phyloP scores from a whole-genome alignment of 345 rosid genomes.

The Populus davidiana region DNA sequence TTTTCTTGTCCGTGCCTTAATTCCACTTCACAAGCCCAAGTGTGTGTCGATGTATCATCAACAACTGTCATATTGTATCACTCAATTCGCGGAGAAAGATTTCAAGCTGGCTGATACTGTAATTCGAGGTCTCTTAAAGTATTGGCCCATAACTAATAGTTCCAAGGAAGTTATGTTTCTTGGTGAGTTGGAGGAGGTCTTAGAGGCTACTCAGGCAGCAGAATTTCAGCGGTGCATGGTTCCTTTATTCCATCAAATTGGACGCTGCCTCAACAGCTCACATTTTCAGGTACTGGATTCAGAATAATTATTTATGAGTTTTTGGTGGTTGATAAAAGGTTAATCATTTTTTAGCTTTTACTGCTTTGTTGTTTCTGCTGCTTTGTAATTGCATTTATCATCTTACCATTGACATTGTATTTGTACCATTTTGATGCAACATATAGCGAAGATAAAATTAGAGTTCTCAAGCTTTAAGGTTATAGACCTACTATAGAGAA shows the following conservation, averaged over 20 bases:
- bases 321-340: neutral
- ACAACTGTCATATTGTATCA: constrained; percentile 72
- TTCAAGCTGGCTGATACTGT: constrained; percentile 75
- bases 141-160: constrained; percentile 78
- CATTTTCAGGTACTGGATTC: constrained; percentile 66
- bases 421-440: neutral
- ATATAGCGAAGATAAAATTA: no score
- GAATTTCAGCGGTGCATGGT: constrained; percentile 84
- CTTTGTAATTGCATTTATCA: neutral
- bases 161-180: constrained; percentile 81
- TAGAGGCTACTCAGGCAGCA: constrained; percentile 75
- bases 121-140: constrained; percentile 62
- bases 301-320: neutral
- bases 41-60: constrained; percentile 66
- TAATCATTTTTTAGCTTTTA: neutral
- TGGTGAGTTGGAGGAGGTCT: constrained; percentile 78
- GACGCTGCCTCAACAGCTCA: constrained; percentile 62
- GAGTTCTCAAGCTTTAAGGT: no score
- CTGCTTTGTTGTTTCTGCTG: neutral
- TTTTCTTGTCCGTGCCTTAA: constrained; percentile 66
- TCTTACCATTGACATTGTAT: neutral
- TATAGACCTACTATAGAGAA: no score
- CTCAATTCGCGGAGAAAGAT: constrained; percentile 83
- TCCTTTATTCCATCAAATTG: constrained; percentile 57
- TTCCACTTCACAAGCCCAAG: constrained; percentile 78